Base-by-base conservation (phyloP, 208 protist genomes). In the Leishmania martiniquensis region DNA sequence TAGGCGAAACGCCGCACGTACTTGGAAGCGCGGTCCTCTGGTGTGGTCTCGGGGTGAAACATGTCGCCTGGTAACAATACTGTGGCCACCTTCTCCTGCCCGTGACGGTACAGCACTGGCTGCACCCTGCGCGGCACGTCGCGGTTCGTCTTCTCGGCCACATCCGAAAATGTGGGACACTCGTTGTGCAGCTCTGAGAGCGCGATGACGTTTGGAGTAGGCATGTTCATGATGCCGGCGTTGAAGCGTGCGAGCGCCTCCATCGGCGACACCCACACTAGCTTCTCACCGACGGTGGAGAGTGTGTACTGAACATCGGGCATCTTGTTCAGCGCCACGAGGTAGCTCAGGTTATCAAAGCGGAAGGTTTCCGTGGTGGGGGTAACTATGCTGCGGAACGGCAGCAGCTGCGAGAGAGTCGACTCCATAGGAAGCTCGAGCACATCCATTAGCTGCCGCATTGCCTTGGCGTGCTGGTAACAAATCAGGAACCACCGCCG, bases 151-250 rank as follows among this genome's bases (percentile, higher is more conserved):
- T 83, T 67, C 85, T 89, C 92, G 52, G 77, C n/a, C 32, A 95
- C 89, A 80, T 95, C 90, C 4, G 72, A 90, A 82, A 88, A 97
- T n/a, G 86, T 92, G 1, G 91, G 93, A 71, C 84, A 95, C 82
- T 91, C 90, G 63, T 97, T 97, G 76, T 90, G 85, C 42, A 97
- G 85, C 81, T 97, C 91, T n/a, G 88, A 92, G 42, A 97, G 51
- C 12, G 85, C 73, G 77, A 97, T 94, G 32, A 95, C n/a, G 86
- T 91, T 96, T 29, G 93, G 88, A 10, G 93, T 96, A 17, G 93
- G 93, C 91, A 96, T 96, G 77, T 95, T 95, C 90, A 97, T 95
- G 63, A 97, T 94, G 47, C 93, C 93, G 49, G 93, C 90, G 80
- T 97, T 96, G 72, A 95, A 96, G 52, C 93, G 90, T n/a, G 93